phyloP scores from a whole-genome alignment of 2,329 filamentous ascomycete genomes.

The Aureobasidium lini region DNA sequence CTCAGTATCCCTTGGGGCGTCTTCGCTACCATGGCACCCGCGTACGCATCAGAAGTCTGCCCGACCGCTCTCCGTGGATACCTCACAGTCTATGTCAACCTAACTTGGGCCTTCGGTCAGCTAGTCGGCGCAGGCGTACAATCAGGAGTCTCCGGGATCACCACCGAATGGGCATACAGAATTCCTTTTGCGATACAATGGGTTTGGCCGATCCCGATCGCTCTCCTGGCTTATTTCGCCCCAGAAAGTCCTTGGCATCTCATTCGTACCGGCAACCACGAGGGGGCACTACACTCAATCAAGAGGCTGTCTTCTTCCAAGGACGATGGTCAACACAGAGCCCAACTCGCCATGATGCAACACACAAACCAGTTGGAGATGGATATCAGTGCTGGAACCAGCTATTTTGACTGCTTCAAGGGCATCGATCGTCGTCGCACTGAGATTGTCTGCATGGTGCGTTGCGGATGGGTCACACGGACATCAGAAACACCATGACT shows the following conservation, averaged over 20 bases:
- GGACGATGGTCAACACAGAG: neutral
- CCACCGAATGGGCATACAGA: conserved; percentile 36
- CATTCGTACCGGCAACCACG: conserved; percentile 28
- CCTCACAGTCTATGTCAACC: conserved; percentile 53
- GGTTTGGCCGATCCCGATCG: conserved; percentile 28
- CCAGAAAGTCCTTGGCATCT: conserved; percentile 32
- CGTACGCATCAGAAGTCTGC: conserved; percentile 61
- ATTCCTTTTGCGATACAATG: conserved; percentile 40
- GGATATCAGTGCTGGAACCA: conserved; percentile 33
- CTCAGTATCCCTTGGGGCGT: conserved; percentile 47
- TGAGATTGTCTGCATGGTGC: conserved; percentile 37
- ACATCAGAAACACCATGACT: neutral
- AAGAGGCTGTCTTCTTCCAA: conserved; percentile 24
- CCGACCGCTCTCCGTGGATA: conserved; percentile 51
- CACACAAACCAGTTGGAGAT: conserved; percentile 31
- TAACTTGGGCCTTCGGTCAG: conserved; percentile 57
- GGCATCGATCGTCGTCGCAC: conserved; percentile 36
- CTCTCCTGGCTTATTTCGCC: conserved; percentile 32
- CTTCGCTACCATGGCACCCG: conserved; percentile 50
- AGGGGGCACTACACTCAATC: conserved; percentile 29
- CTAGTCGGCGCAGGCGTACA: conserved; percentile 42
- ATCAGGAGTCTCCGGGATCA: conserved; percentile 26
- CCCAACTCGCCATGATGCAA: conserved; percentile 31
- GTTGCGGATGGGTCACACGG: conserved; percentile 12
- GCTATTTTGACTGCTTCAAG: conserved; percentile 35